Percentiles rank a stretch among this genome's conserved stretches.
Conservation (phyloP, 345 rosid genomes). For the Punica granatum region DNA sequence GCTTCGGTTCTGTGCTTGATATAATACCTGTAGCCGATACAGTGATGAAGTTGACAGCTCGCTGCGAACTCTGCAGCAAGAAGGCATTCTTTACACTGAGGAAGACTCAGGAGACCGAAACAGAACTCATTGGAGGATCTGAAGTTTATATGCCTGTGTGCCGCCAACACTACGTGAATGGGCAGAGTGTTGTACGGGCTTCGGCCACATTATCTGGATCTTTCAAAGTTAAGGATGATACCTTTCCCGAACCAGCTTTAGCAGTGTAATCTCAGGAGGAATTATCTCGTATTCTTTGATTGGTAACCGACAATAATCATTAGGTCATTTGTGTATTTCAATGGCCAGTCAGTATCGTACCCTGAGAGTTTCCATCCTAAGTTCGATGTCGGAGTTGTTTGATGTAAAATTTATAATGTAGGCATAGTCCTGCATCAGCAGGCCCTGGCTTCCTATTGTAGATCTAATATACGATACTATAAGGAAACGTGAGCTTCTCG, state of each 20-base stretch:
- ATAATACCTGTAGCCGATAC: conserved; percentile 78
- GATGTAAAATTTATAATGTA: neutral
- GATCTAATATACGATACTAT: too few relatives aligned
- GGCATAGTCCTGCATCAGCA: neutral
- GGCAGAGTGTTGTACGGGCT: conserved; percentile 35
- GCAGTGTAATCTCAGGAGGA: conserved; percentile 7
- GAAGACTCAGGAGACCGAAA: conserved; percentile 48
- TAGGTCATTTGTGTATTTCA: neutral
- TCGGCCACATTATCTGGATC: neutral
- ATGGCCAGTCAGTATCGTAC: neutral
- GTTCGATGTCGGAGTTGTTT: neutral
- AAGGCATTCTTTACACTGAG: conserved; percentile 73
- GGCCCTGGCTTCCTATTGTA: too few relatives aligned
- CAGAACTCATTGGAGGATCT: conserved; percentile 72
- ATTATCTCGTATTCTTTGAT: neutral
- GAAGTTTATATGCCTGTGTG: conserved; percentile 89
- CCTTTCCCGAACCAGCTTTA: conserved; percentile 21
- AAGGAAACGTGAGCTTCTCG: too few relatives aligned
- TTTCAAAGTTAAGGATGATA: conserved; percentile 18
- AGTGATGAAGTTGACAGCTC: conserved; percentile 63
- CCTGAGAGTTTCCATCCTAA: neutral
- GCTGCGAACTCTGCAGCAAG: conserved; percentile 81
- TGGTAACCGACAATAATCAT: neutral
- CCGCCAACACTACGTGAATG: conserved; percentile 60
- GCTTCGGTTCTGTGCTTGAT: conserved; percentile 83